Conservation (phyloP, 2,329 filamentous ascomycete genomes). For the Passalora sequoiae region DNA sequence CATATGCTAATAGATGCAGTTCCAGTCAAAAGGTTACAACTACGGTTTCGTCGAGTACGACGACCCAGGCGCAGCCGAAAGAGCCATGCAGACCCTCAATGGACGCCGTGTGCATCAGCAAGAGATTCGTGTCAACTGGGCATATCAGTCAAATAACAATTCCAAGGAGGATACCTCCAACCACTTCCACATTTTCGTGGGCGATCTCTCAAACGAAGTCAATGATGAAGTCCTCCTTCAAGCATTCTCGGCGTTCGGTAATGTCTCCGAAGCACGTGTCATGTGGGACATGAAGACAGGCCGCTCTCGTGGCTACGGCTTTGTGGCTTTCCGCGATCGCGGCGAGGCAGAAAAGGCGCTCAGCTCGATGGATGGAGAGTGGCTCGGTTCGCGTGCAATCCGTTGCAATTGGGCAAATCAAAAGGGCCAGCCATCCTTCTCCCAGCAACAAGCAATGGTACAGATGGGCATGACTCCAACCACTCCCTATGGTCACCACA, state of each 20-base stretch:
- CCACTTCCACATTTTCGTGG: constrained; percentile 98
- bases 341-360: constrained; percentile 91
- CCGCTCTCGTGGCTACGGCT: constrained; percentile 92
- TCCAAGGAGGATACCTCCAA: constrained; percentile 97
- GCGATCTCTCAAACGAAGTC: constrained; percentile 95
- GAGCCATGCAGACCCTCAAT: constrained; percentile 95
- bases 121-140: constrained; percentile 99
- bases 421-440: constrained; percentile 98
- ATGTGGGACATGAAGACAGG: constrained; percentile 99
- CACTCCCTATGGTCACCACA: constrained; percentile 88
- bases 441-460: constrained; percentile 93
- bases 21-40: constrained; percentile 90
- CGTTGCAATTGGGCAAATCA: constrained; percentile 99
- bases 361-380: constrained; percentile 97
- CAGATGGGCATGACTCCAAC: constrained; percentile 98
- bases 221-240: constrained; percentile 92
- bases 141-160: constrained; percentile 89
- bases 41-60: constrained; percentile 99
- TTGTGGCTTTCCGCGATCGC: constrained; percentile 94
- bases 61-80: constrained; percentile 90
- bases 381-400: constrained; percentile 95
- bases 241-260: constrained; percentile 93
- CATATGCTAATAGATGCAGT: constrained; percentile 29
- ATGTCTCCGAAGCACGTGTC: constrained; percentile 92
- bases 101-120: constrained; percentile 90